Percentiles rank a stretch among this genome's conserved stretches.
These are phyloP conservation scores for Colletotrichum salicis DNA, from an alignment of 2,329 filamentous ascomycete species.

Conservation along the genomic window DNA sequence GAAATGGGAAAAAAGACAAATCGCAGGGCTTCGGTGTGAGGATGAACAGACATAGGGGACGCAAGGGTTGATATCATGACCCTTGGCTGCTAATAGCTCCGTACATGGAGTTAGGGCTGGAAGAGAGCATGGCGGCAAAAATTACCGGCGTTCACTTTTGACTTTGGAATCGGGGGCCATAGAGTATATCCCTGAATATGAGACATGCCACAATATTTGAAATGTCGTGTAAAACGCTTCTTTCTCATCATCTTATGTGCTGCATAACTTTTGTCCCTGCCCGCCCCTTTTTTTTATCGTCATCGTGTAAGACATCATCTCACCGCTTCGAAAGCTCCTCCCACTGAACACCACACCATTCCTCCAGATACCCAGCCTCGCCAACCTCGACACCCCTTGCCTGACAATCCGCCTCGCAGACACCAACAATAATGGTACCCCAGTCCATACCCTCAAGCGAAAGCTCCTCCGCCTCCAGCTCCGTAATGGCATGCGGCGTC, in stretches of 20 bases:
- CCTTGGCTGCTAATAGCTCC: conserved; percentile 32
- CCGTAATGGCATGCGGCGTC: conserved; percentile 87
- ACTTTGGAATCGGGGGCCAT: conserved; percentile 37
- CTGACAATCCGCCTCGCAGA: conserved; percentile 84
- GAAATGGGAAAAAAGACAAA: not conserved
- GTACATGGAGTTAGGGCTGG: conserved; percentile 34
- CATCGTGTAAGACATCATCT: conserved; percentile 35
- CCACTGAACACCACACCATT: conserved; percentile 99
- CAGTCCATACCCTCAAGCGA: conserved; percentile 93
- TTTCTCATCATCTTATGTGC: not conserved
- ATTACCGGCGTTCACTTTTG: conserved; percentile 37
- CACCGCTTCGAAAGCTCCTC: conserved; percentile 73
- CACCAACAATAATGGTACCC: conserved; percentile 90
- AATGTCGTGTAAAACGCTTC: conserved; percentile 15
- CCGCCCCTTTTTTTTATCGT: conserved; percentile 41
- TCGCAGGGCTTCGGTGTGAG: conserved; percentile 9
- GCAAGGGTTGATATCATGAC: conserved; percentile 9
- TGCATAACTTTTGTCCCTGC: conserved; percentile 11
- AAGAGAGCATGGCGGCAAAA: conserved; percentile 38
- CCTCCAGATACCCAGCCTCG: conserved; percentile 83
- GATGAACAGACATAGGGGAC: conserved; percentile 14
- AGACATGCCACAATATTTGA: conserved; percentile 34
- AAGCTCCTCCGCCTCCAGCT: conserved; percentile 82
- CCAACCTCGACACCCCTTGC: conserved; percentile 67
- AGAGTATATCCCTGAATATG: conserved; percentile 37